Evolutionary conservation across 345 rosid species (phyloP), one percentile per base, ranked within the genome.

Genomic region (Erucastrum elatum): DNA sequence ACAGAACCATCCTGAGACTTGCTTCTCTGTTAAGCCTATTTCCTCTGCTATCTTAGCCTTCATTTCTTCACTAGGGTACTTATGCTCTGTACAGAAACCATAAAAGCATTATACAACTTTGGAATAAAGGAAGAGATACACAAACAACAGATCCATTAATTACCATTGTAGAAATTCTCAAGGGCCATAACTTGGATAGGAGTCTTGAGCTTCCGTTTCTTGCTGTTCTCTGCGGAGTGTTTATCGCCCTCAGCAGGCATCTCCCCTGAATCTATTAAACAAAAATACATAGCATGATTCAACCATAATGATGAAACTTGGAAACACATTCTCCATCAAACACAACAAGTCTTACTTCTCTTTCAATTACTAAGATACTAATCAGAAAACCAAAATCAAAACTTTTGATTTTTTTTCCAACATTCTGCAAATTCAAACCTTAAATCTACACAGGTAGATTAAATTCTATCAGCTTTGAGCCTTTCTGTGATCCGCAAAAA

Each of bases 1-100:
- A 80, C 98, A 94, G 86, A 94, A 94, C 98, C 98, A 94, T 46
- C 98, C 92, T 27, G 97, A 89, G 81, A 94, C 86, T 90, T 94
- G 98, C 79, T 91, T 94, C 84, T 94, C 93, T 0, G 98, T 94
- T 88, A 94, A 83, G 5, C 89, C 92, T 53, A 91, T 62, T 81
- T 86, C 81, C 76, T 83, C 90, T 13, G 98, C 90, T 71, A 94
- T 67, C 82, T 86, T 83, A 15, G 73, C 78, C 80, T 91, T 94
- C 94, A 90, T 84, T 84, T 92, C 98, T 70, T 94, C 98, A 0
- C 84, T 74, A 21, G 94, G 98, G 82, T 91, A 90, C 82, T 84
- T 94, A 68, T 92, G 87, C 75, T 92, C 95, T 94, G 87, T 26
- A 64, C 8, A 64, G 78, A 72, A 73, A 30, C 3, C 25, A n/a